Evolutionary conservation across 345 rosid species (phyloP).

Genomic region (Mangifera indica): DNA sequence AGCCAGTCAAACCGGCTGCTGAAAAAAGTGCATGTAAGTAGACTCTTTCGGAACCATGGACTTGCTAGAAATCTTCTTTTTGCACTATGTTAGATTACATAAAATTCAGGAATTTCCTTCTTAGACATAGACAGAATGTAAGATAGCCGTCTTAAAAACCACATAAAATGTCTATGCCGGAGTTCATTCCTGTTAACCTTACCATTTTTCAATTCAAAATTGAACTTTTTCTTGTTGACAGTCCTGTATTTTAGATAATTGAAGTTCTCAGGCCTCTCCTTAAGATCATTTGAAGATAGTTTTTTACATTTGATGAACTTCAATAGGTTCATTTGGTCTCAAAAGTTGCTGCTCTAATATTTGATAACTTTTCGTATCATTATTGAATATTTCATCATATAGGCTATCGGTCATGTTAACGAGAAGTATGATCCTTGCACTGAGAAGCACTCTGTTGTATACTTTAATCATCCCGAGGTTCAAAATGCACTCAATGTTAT

Average conservation of each 20-base stretch:
- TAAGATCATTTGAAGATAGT: too few species aligned
- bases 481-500: slow-evolving; percentile 75
- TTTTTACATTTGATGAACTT: too few species aligned
- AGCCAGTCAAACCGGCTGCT: slow-evolving; percentile 54
- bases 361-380: background rate
- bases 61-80: background rate
- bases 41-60: background rate
- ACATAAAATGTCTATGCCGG: too few species aligned
- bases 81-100: background rate
- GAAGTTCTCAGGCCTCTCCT: too few species aligned
- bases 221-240: too few species aligned
- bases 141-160: too few species aligned
- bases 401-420: slow-evolving; percentile 58
- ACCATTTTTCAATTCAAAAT: too few species aligned
- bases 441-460: slow-evolving; percentile 67
- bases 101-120: background rate
- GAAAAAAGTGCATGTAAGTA: slow-evolving; percentile 62
- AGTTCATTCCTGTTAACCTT: too few species aligned
- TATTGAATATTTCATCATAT: slow-evolving; percentile 15
- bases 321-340: too few species aligned
- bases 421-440: slow-evolving; percentile 96
- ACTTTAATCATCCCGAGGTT: slow-evolving; percentile 85
- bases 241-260: too few species aligned
- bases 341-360: background rate
- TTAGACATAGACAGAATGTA: background rate